Conservation (phyloP, 176 grass and related monocot genomes). For the Miscanthus lutarioriparius region DNA sequence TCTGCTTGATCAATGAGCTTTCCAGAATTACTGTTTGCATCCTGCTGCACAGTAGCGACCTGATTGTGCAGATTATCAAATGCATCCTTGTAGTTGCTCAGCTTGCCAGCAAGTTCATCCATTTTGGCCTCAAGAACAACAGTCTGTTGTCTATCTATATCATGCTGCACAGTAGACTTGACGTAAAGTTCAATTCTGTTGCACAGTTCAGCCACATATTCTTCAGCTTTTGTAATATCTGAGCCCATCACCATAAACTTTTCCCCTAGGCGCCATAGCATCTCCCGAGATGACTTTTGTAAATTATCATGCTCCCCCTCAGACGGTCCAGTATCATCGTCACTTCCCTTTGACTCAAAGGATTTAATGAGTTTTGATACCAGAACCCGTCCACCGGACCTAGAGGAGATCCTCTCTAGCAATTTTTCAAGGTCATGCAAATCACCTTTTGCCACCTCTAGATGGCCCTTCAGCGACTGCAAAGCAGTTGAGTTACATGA, state of each 20-base stretch:
- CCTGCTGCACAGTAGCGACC: constrained; percentile 53
- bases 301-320: constrained; percentile 66
- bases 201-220: constrained; percentile 45
- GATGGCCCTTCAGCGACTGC: constrained; percentile 53
- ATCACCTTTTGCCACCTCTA: constrained; percentile 64
- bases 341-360: constrained; percentile 72
- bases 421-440: constrained; percentile 72
- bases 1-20: constrained; percentile 58
- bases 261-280: constrained; percentile 57
- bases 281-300: constrained; percentile 46
- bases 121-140: constrained; percentile 59
- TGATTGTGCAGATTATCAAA: constrained; percentile 63
- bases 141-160: constrained; percentile 47
- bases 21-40: constrained; percentile 48
- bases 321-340: constrained; percentile 51
- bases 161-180: constrained; percentile 49
- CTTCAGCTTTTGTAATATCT: constrained; percentile 60
- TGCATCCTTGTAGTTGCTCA: constrained; percentile 56
- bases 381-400: constrained; percentile 55
- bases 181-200: constrained; percentile 39
- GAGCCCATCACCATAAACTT: constrained; percentile 56
- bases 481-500: constrained; percentile 48
- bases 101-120: constrained; percentile 56
- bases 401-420: constrained; percentile 62
- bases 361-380: constrained; percentile 90